phyloP scores from a whole-genome alignment of 208 protist species.

The Angomonas deanei region DNA sequence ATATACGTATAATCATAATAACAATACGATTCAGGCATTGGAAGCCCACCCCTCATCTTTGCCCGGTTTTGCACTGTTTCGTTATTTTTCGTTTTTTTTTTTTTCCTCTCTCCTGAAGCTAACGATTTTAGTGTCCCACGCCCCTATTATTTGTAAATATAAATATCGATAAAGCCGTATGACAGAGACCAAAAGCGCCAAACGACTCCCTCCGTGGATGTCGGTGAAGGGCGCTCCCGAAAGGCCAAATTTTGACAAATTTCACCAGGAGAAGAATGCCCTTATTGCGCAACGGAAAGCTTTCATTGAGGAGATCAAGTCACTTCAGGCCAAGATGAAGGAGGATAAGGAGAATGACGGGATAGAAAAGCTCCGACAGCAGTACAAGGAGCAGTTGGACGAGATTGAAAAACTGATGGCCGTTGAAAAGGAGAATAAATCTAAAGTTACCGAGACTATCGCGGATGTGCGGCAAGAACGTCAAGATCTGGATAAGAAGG shows the following conservation, averaged over 20 bases:
- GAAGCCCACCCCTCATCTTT: neutral
- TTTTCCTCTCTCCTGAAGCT: neutral
- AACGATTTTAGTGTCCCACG: no score
- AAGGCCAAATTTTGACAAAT: constrained; percentile 35
- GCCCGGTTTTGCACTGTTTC: neutral
- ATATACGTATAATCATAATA: neutral
- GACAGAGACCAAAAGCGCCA: neutral
- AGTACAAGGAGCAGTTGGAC: constrained; percentile 30
- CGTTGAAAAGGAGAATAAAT: constrained; percentile 37
- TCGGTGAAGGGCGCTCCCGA: constrained; percentile 43
- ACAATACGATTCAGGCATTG: neutral
- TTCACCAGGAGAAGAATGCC: constrained; percentile 30
- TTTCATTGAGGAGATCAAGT: constrained; percentile 51
- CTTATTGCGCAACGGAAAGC: constrained; percentile 37
- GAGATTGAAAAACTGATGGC: constrained; percentile 54
- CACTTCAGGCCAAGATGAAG: constrained; percentile 43
- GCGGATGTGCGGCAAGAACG: constrained; percentile 44
- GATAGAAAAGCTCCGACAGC: constrained; percentile 31
- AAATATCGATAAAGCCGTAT: neutral
- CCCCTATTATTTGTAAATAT: neutral
- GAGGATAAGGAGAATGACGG: constrained; percentile 25
- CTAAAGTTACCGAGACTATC: constrained; percentile 57
- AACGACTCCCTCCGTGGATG: constrained; percentile 45
- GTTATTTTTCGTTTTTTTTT: constrained; percentile 10
- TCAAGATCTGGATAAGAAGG: constrained; percentile 36